Conservation (phyloP, 2,329 filamentous ascomycete species). For the Fusarium sp. region DNA sequence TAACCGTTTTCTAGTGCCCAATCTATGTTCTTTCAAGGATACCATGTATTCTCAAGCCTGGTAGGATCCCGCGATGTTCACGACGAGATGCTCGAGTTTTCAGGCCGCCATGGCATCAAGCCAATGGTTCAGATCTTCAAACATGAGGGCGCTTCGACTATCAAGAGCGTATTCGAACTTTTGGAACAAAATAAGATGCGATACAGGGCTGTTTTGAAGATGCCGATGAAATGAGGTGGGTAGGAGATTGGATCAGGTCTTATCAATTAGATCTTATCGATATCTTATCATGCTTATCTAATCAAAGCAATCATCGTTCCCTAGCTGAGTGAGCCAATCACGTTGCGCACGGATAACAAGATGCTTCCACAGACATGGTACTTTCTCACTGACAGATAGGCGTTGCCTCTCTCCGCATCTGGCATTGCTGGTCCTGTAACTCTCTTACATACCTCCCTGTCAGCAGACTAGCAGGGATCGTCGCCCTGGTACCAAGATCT, state of each 20-base stretch:
- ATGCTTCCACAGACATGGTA: too few relatives aligned
- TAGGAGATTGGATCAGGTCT: background rate
- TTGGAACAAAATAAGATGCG: slow-evolving; percentile 15
- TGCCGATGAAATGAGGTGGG: background rate
- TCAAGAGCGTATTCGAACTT: background rate
- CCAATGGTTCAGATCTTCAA: slow-evolving; percentile 18
- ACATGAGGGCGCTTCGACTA: slow-evolving; percentile 9
- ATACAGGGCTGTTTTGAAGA: slow-evolving; percentile 18
- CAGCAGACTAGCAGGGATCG: too few relatives aligned
- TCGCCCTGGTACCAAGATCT: too few relatives aligned
- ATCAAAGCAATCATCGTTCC: too few relatives aligned
- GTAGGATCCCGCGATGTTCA: slow-evolving; percentile 14
- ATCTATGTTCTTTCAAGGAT: slow-evolving; percentile 23
- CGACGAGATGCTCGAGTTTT: slow-evolving; percentile 22
- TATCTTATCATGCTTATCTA: too few relatives aligned
- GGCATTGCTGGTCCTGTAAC: too few relatives aligned
- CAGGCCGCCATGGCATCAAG: slow-evolving; percentile 2
- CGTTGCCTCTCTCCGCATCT: too few relatives aligned
- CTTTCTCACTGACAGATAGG: too few relatives aligned
- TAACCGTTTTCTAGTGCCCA: background rate
- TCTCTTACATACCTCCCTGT: too few relatives aligned
- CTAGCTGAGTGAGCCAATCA: too few relatives aligned
- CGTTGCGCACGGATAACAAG: too few relatives aligned
- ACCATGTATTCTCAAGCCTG: slow-evolving; percentile 13
- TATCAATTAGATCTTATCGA: too few relatives aligned